Base-by-base conservation (phyloP, 2,329 filamentous ascomycete species). In the Anisogramma anomala region DNA sequence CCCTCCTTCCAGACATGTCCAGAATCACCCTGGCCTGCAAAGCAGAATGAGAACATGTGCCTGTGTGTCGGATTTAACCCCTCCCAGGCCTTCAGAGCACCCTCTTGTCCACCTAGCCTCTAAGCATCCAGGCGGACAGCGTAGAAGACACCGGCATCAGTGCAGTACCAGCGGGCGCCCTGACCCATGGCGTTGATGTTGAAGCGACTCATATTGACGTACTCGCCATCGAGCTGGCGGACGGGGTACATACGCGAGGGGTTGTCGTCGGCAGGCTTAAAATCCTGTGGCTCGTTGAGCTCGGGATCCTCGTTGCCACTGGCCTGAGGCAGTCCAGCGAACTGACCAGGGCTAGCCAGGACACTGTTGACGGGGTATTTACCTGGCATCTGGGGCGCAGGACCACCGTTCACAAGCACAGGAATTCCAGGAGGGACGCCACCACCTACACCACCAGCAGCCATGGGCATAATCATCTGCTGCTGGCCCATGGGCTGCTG, bases 211-310 rank as follows among this genome's bases (percentile, higher is more conserved):
- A 72, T 69, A 57, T 76, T 66, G 26, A 68, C 71, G 69, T 70
- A 79, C 45, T 69, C 67, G 36, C 72, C 69, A 56, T 80, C 74
- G 49, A 72, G 58, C 59, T 80, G 74, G 43, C 73, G 70, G 51
- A 71, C 67, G 61, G 68, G 74, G 60, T 79, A 81, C 61, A 74
- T 71, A 47, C 74, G 72, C 33, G 65, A 66, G 28, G 71, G 68
- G 57, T 78, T 69, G 48, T 75, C 68, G 52, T 79, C 75, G 15
- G 67, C 65, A 2, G 77, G 77, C 58, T 77, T 74, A 54, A 79
- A 75, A 50, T 78, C 74, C 62, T 79, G 74, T 13, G 71, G 67
- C 55, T 74, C 68, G 49, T 69, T 66, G 49, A 71, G 60, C 49
- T 64, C 63, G 55, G 69, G 67, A 48, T 70, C 65, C 50, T 66